Conservation (phyloP, 495 filamentous ascomycete species). For the Aspergillus indologenus region DNA sequence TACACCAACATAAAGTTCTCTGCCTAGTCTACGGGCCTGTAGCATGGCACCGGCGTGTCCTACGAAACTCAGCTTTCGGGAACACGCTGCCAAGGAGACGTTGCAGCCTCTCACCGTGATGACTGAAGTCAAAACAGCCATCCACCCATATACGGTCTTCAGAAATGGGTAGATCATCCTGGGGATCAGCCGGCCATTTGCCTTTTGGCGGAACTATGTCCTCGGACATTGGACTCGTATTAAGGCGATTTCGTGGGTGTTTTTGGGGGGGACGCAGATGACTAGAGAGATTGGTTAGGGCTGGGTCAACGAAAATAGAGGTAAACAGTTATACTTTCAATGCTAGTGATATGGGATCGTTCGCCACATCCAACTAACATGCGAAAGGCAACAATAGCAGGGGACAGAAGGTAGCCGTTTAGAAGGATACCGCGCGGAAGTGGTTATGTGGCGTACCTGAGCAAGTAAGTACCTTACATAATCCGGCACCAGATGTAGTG, state of each 20-base stretch:
- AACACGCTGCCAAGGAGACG: not conserved
- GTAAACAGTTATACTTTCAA: too few species aligned
- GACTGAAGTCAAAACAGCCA: conserved; percentile 98
- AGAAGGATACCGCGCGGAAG: too few species aligned
- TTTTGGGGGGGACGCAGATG: not conserved
- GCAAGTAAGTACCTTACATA: too few species aligned
- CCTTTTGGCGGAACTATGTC: conserved; percentile 45
- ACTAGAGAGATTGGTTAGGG: too few species aligned
- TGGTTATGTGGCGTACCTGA: too few species aligned
- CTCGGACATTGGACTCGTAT: conserved; percentile 27
- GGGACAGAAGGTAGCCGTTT: too few species aligned
- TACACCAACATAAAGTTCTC: conserved; percentile 83
- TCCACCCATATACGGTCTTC: conserved; percentile 92
- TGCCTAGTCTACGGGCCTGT: conserved; percentile 83
- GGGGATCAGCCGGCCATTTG: conserved; percentile 65
- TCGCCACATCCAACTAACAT: too few species aligned
- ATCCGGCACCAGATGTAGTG: too few species aligned
- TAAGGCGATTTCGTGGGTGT: conserved; percentile 1
- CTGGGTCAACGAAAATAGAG: too few species aligned
- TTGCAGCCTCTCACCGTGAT: conserved; percentile 65
- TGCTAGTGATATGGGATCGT: too few species aligned
- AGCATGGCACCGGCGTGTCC: conserved; percentile 96
- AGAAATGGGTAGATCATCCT: conserved; percentile 55
- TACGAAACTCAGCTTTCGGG: conserved; percentile 32
- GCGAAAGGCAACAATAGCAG: too few species aligned